Evolutionary conservation across 1,284 basidiomycete genomes (phyloP), one percentile per base, ranked within the genome.

Genomic region (Ustilago esculenta): DNA sequence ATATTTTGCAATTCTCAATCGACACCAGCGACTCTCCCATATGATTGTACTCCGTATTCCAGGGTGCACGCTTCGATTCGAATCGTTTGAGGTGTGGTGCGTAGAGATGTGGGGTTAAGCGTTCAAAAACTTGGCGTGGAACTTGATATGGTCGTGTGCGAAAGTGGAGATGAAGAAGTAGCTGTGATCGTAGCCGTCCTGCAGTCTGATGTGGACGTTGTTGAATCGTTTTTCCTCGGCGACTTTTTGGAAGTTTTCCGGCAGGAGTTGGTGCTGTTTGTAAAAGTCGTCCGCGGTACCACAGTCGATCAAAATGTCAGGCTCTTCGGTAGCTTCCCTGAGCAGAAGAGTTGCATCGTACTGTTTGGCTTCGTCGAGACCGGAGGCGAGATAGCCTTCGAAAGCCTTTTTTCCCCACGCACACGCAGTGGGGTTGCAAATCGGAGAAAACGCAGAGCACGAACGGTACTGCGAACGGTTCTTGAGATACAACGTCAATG

Each of bases 351-450:
- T 91, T 11, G 95, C 91, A 82, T 98, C 95, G 81, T 96, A 92
- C 35, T 83, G 82, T 77, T 88, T 87, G 1, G 89, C 93, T 80
- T 94, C 93, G 52, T 89, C 86, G 17, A 90, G 66, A 3, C 91
- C 92, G 17, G 83, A 20, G 11, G 48, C 30, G 45, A 98, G 87
- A 84, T 97, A 98, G n/a, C 92, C 92, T 18, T 70, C 79, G 84
- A 98, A 97, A 0, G 94, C 94, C 81, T 95, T 96, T 75, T 90
- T 85, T 27, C 96, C 95, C 94, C 95, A 97, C 0, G 90, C 89
- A 48, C 89, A 91, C 44, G 88, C 86, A 12, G 89, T 89, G 0
- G 96, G 94, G 84, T 98, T 96, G 75, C 88, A 85, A 64, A 97
- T 91, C 1, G 95, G 94, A 20, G 95, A 86, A 81, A 98, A 98